Conservation (phyloP, 2,329 filamentous ascomycete genomes). For the Alternaria gaisen region DNA sequence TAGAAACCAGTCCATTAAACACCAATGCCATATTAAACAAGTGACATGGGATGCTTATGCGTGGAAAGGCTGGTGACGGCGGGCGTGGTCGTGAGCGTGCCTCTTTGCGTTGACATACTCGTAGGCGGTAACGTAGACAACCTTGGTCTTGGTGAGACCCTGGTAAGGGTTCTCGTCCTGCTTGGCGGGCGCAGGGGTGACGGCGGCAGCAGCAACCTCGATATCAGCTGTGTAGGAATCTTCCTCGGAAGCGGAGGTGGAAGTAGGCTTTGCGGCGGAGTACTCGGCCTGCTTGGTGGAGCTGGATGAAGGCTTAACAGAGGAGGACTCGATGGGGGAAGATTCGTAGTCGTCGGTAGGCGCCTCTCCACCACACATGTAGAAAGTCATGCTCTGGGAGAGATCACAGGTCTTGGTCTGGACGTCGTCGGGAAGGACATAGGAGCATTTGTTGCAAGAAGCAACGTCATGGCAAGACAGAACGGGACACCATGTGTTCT, state of each 20-base stretch:
- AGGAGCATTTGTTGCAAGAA: slow-evolving; percentile 42
- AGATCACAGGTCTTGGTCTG: slow-evolving; percentile 46
- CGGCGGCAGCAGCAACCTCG: slow-evolving; percentile 34
- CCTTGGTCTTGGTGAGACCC: slow-evolving; percentile 36
- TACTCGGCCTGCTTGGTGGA: slow-evolving; percentile 1
- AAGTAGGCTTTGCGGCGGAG: slow-evolving; percentile 19
- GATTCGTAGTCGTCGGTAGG: slow-evolving; percentile 29
- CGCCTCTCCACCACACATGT: slow-evolving; percentile 46
- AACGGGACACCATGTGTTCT: slow-evolving; percentile 45
- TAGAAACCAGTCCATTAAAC: slow-evolving; percentile 30
- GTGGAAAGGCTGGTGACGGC: slow-evolving; percentile 44
- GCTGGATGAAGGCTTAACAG: slow-evolving; percentile 10
- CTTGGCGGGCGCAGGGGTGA: slow-evolving; percentile 32
- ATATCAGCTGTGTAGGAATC: slow-evolving; percentile 19
- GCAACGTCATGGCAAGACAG: slow-evolving; percentile 33
- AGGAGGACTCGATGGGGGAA: slow-evolving; percentile 12
- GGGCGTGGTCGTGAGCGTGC: slow-evolving; percentile 42
- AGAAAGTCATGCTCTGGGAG: slow-evolving; percentile 41
- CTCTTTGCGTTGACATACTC: slow-evolving; percentile 46
- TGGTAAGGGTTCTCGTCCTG: slow-evolving; percentile 13
- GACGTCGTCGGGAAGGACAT: slow-evolving; percentile 43
- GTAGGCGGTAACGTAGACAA: slow-evolving; percentile 46
- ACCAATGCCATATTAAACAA: slow-evolving; percentile 31
- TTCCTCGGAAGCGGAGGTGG: slow-evolving; percentile 6
- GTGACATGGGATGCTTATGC: slow-evolving; percentile 36